A percentile compares a stretch with the other conserved stretches of the same genome.
Evolutionary conservation across 345 rosid genomes (phyloP).

Genomic region (Citrus hindsii): DNA sequence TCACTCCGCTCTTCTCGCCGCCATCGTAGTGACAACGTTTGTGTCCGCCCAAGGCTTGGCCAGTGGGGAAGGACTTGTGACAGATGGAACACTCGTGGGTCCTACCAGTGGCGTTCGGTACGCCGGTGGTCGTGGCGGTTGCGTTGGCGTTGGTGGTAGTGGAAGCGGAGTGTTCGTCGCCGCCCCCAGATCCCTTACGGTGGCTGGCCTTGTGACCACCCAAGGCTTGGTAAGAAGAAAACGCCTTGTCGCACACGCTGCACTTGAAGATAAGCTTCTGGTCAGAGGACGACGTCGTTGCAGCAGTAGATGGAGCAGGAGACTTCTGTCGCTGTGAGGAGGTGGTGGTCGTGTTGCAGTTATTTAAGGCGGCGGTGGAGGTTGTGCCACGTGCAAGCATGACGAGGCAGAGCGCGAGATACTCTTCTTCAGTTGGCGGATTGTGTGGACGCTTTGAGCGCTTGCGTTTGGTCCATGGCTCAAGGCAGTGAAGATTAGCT

Average conservation of each 20-base stretch:
- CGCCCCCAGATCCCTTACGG: slow-evolving; percentile 44
- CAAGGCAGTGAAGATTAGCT: slow-evolving; percentile 28
- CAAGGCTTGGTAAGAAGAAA: slow-evolving; percentile 79
- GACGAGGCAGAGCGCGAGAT: slow-evolving; percentile 88
- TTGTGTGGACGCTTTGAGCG: slow-evolving; percentile 79
- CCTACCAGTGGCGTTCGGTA: slow-evolving; percentile 27
- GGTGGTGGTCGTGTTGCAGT: neutral
- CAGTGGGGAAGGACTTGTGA: slow-evolving; percentile 59
- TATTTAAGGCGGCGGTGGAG: neutral
- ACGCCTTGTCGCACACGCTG: slow-evolving; percentile 68
- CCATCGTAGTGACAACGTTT: slow-evolving; percentile 78
- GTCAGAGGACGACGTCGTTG: slow-evolving; percentile 15
- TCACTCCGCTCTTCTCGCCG: slow-evolving; percentile 32
- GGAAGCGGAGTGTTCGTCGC: slow-evolving; percentile 33
- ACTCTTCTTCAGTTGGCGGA: slow-evolving; percentile 71
- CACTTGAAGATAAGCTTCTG: slow-evolving; percentile 55
- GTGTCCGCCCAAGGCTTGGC: slow-evolving; percentile 80
- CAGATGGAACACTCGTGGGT: slow-evolving; percentile 70
- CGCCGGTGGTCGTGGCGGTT: neutral
- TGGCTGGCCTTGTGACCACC: slow-evolving; percentile 98
- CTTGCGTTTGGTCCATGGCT: slow-evolving; percentile 80
- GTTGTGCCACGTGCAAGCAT: slow-evolving; percentile 83
- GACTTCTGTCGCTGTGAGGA: slow-evolving; percentile 12
- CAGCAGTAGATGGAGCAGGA: neutral
- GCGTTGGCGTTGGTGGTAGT: slow-evolving; percentile 5